Conservation (phyloP, 306 rosid genomes). For the Sindora glabra region DNA sequence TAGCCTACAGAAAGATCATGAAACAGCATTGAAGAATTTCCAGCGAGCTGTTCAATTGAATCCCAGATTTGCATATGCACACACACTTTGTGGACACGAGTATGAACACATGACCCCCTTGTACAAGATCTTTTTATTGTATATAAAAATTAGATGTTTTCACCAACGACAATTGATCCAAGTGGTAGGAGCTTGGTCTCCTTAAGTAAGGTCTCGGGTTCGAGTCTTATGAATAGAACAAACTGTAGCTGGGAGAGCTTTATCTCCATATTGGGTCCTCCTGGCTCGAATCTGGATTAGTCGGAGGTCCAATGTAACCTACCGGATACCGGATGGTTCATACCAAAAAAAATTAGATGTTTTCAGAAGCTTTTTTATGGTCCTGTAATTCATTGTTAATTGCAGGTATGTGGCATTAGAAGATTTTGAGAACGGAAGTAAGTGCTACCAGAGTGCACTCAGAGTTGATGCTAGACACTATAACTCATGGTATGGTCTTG, state of each 20-base stretch:
- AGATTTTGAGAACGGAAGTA: constrained; percentile 92
- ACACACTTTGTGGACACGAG: constrained; percentile 99
- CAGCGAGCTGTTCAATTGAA: constrained; percentile 93
- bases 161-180: too few species aligned
- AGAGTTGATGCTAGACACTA: constrained; percentile 87
- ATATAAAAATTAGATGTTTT: too few species aligned
- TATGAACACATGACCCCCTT: constrained; percentile 31
- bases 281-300: too few species aligned
- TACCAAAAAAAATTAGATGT: too few species aligned
- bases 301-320: too few species aligned
- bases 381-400: constrained; percentile 16
- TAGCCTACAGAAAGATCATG: constrained; percentile 43
- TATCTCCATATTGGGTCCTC: too few species aligned
- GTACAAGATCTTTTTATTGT: not conserved
- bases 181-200: too few species aligned
- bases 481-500: constrained; percentile 98
- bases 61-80: constrained; percentile 94
- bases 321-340: too few species aligned
- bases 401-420: constrained; percentile 83
- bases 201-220: too few species aligned
- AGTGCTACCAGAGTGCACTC: constrained; percentile 90
- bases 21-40: constrained; percentile 59
- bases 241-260: too few species aligned
- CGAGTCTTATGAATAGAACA: too few species aligned
- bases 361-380: constrained; percentile 9